These are phyloP conservation scores for Yamadazyma ubonensis DNA, from an alignment of 805 yeast genomes.

Conservation along the genomic window DNA sequence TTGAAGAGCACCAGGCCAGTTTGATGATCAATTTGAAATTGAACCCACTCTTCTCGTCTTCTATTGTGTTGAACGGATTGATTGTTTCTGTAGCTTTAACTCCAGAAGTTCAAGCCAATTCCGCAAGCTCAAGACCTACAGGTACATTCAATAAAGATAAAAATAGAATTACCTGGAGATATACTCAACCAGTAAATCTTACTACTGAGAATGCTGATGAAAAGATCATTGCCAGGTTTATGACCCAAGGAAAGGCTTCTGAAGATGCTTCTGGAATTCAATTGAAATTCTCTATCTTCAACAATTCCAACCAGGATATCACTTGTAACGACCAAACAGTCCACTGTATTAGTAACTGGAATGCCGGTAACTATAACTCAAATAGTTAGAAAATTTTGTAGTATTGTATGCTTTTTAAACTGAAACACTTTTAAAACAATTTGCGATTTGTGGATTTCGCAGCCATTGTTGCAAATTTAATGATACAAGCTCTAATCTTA, in stretches of 20 bases:
- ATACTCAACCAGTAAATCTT: conserved; percentile 41
- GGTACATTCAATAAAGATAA: conserved; percentile 88
- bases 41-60: conserved; percentile 42
- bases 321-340: conserved; percentile 14
- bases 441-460: conserved; percentile 2
- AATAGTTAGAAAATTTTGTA: conserved; percentile 8
- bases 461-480: conserved; percentile 3
- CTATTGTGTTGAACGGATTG: conserved; percentile 53
- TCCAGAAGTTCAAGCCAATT: conserved; percentile 58
- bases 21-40: conserved; percentile 72
- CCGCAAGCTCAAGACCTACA: conserved; percentile 87
- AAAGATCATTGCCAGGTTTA: conserved; percentile 80
- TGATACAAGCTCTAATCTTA: too few species aligned
- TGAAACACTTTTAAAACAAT: too few species aligned
- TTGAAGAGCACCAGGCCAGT: conserved; percentile 80
- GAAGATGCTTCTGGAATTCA: conserved; percentile 77
- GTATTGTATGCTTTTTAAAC: too few species aligned
- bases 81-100: conserved; percentile 58
- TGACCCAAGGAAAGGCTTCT: conserved; percentile 67
- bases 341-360: conserved; percentile 13
- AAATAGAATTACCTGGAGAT: conserved; percentile 85
- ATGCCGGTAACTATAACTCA: conserved; percentile 16
- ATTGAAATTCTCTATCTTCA: conserved; percentile 48
- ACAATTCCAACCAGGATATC: conserved; percentile 8
- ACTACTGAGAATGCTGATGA: conserved; percentile 47